Evolutionary conservation across 1,139 yeast species (phyloP).

Genomic region (Blastobotrys arbuscula): DNA sequence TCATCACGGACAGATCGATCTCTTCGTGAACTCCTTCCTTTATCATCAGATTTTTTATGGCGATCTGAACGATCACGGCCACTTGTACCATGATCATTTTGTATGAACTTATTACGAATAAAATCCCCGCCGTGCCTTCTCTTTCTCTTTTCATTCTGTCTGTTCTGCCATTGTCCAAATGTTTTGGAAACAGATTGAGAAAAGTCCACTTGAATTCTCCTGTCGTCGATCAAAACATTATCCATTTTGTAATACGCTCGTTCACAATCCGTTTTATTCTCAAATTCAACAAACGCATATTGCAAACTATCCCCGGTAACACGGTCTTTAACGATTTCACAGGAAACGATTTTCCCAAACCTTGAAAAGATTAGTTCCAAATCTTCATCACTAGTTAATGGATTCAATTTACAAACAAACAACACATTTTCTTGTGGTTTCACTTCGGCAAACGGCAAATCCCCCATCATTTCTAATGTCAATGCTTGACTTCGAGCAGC

Average conservation of each 20-base stretch:
- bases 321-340: conserved; percentile 47
- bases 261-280: conserved; percentile 46
- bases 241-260: conserved; percentile 56
- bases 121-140: conserved; percentile 13
- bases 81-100: not conserved
- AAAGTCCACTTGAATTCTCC: conserved; percentile 60
- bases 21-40: no score
- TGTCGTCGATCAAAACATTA: conserved; percentile 57
- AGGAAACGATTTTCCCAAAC: conserved; percentile 49
- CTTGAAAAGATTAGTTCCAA: conserved; percentile 50
- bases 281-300: conserved; percentile 61
- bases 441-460: conserved; percentile 52
- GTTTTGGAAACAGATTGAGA: conserved; percentile 46
- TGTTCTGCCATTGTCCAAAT: conserved; percentile 21
- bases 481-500: conserved; percentile 50
- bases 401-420: conserved; percentile 59
- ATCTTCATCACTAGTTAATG: conserved; percentile 52
- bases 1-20: no score
- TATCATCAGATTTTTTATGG: conserved; percentile 9
- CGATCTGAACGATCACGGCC: not conserved
- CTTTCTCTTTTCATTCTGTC: conserved; percentile 17
- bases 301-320: conserved; percentile 47
- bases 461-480: conserved; percentile 60
- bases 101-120: no score
- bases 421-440: conserved; percentile 58